Percentiles rank a stretch among this genome's conserved stretches.
Evolutionary conservation across 1,139 yeast species (phyloP).

Genomic region (Petasospora fabianii): DNA sequence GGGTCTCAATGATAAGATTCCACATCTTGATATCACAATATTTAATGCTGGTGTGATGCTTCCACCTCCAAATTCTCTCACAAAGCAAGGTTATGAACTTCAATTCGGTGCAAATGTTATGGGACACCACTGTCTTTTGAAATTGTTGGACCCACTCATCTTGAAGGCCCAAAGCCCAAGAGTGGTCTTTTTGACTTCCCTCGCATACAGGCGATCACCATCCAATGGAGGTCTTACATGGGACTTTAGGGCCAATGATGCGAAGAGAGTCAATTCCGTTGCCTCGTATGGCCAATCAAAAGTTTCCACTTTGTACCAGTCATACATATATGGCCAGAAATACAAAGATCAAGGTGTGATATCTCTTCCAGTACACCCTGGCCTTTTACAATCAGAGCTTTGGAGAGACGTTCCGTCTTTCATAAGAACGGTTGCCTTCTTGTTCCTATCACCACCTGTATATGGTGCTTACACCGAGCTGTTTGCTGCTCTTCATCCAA

Average conservation of each 20-base stretch:
- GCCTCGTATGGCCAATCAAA: slow-evolving; percentile 44
- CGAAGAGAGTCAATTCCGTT: slow-evolving; percentile 6
- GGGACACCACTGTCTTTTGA: slow-evolving; percentile 47
- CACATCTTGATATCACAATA: slow-evolving; percentile 40
- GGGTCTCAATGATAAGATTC: slow-evolving; percentile 29
- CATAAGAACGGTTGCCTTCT: not conserved
- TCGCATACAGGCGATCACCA: slow-evolving; percentile 38
- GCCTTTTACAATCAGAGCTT: slow-evolving; percentile 42
- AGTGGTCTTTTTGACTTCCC: slow-evolving; percentile 47
- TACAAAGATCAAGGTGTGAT: slow-evolving; percentile 32
- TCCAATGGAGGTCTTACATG: slow-evolving; percentile 39
- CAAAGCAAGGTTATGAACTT: slow-evolving; percentile 42
- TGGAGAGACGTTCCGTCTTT: slow-evolving; percentile 29
- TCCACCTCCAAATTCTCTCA: slow-evolving; percentile 35
- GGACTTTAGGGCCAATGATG: slow-evolving; percentile 28
- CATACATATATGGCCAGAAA: slow-evolving; percentile 38
- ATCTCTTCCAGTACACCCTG: slow-evolving; percentile 42
- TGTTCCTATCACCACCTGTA: slow-evolving; percentile 27
- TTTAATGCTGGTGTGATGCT: slow-evolving; percentile 53
- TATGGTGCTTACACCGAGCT: slow-evolving; percentile 43
- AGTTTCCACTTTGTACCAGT: slow-evolving; percentile 41
- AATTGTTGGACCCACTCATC: slow-evolving; percentile 41
- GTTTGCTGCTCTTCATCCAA: slow-evolving; percentile 39
- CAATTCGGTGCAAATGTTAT: slow-evolving; percentile 50
- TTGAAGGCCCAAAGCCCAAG: slow-evolving; percentile 30